Base-by-base conservation (phyloP, 148 eudicot genomes). In the Rhododendron simsii region DNA sequence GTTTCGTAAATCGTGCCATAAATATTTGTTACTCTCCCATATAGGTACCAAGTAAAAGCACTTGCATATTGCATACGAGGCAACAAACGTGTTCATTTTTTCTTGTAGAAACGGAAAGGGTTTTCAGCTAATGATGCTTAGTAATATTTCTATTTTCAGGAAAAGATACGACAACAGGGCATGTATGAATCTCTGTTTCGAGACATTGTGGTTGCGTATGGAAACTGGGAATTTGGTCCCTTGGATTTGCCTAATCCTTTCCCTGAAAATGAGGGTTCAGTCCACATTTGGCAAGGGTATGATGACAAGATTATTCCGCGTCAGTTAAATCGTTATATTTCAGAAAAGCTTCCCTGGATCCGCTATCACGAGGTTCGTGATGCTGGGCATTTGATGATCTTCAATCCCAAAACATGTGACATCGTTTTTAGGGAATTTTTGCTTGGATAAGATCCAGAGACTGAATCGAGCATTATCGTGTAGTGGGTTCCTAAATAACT, bases 241-340 rank as follows among this genome's bases (percentile, higher is more conserved):
- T 75, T 88, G 86, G 94, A 92, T 84, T 37, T 96, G 2, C 83
- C 57, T 14, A 90, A 94, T 86, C 98, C 99, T 63, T 94, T 92
- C 84, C 93, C 94, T 37, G 57, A 89, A 82, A 89, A 88, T 7
- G 92, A 94, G 55, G 92, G 97, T 39, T 90, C 93, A 0, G 93
- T 92, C 90, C 96, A 94, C 86, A 78, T 96, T n/a, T 96, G 99
- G 98, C 98, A 93, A 87, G 99, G 97, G 50, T 82, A 59, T 37
- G 92, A 96, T 80, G 99, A 96, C 87, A 92, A 83, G 81, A 84
- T 94, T 9, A 88, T 96, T 75, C 96, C 96, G 11, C 44, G 18
- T 57, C 47, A 85, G 51, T 28, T 91, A 6, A 87, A 89, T 13
- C 85, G 91, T 2, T 88, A 83, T 65, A 71, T 92, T 47, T 78